Evolutionary conservation across 306 rosid genomes (phyloP).

Genomic region (Arachis stenosperma): DNA sequence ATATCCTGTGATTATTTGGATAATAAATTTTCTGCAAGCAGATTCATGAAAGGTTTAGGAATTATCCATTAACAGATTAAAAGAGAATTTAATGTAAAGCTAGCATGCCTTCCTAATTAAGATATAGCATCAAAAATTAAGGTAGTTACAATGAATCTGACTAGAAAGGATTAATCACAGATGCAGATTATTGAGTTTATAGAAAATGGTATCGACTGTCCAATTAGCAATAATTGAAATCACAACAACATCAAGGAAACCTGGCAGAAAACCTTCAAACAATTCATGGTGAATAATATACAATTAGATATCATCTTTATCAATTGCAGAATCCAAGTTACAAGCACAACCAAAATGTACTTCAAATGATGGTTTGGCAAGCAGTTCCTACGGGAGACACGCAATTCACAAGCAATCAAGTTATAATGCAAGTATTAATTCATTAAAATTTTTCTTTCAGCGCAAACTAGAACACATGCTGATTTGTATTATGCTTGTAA

Average conservation of each 20-base stretch:
- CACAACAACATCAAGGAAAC: background rate
- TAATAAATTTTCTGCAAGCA: conserved; percentile 68
- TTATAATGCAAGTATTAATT: conserved; percentile 1
- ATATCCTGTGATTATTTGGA: conserved; percentile 86
- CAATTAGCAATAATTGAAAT: conserved; percentile 4
- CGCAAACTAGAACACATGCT: background rate
- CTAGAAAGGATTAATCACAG: too few species aligned
- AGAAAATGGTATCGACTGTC: conserved; percentile 24
- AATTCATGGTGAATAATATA: background rate
- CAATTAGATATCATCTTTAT: conserved; percentile 14
- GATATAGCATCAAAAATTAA: conserved; percentile 25
- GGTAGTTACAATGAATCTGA: conserved; percentile 11
- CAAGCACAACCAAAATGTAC: background rate
- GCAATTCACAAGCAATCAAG: conserved; percentile 20
- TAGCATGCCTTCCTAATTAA: conserved; percentile 17
- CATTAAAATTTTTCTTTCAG: conserved; percentile 29
- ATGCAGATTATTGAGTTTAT: conserved; percentile 2
- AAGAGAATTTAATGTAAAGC: conserved; percentile 8
- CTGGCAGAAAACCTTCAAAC: background rate
- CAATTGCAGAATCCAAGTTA: conserved; percentile 23
- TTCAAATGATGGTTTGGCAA: conserved; percentile 7
- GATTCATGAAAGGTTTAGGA: conserved; percentile 38
- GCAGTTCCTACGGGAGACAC: background rate
- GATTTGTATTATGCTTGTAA: background rate
- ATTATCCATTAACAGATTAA: conserved; percentile 25